Conservation (phyloP, 2,329 filamentous ascomycete species). For the Paramyrothecium sp. region DNA sequence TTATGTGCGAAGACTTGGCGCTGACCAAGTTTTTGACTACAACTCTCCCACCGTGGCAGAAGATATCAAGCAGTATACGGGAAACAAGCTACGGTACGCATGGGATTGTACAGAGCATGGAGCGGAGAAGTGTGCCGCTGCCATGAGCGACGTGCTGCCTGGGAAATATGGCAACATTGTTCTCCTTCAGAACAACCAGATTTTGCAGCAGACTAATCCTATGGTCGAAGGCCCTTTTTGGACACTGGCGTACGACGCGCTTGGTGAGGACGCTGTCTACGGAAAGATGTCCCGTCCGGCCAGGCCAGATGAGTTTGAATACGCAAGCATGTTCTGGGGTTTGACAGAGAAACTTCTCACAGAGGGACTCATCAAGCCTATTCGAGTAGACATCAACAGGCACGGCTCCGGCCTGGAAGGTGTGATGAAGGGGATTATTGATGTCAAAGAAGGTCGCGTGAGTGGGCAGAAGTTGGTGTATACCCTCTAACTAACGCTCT, state of each 20-base stretch:
- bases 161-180: neutral
- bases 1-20: conserved; percentile 38
- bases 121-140: neutral
- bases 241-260: conserved; percentile 21
- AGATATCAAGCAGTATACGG: conserved; percentile 17
- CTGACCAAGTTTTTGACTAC: conserved; percentile 43
- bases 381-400: conserved; percentile 15
- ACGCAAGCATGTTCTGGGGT: conserved; percentile 34
- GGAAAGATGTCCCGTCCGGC: conserved; percentile 38
- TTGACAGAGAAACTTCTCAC: conserved; percentile 27
- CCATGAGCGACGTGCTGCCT: neutral
- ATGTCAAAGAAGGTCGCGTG: conserved; percentile 28
- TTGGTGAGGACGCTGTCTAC: conserved; percentile 16
- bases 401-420: conserved; percentile 29
- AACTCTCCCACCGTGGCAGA: conserved; percentile 14
- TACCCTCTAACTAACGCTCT: conserved; percentile 33
- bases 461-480: conserved; percentile 43
- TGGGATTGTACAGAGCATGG: conserved; percentile 13
- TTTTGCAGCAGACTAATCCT: conserved; percentile 5
- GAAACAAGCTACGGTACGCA: conserved; percentile 15
- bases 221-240: conserved; percentile 2
- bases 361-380: conserved; percentile 31
- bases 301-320: conserved; percentile 22
- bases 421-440: conserved; percentile 27
- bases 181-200: neutral